phyloP scores from a whole-genome alignment of 352 stramenopile species.

The Globisporangium middletonii region DNA sequence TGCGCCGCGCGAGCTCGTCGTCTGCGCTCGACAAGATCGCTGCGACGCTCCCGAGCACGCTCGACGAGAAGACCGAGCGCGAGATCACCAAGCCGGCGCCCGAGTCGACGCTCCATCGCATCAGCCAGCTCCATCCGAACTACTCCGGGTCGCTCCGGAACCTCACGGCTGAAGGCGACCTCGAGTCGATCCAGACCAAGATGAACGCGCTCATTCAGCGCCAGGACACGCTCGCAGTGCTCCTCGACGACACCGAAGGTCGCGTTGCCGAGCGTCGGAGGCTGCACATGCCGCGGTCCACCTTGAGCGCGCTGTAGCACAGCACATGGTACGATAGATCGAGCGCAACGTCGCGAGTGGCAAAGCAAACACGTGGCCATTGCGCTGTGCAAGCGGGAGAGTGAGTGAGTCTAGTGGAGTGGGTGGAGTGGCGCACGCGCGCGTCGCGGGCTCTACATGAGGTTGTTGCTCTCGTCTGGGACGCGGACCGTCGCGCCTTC shows the following conservation, averaged over 20 bases:
- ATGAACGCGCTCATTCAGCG: slow-evolving; percentile 50
- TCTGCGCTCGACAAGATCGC: slow-evolving; percentile 51
- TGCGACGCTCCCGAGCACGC: slow-evolving; percentile 23
- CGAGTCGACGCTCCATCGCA: slow-evolving; percentile 58
- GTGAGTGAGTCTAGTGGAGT: background rate
- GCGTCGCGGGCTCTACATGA: slow-evolving; percentile 55
- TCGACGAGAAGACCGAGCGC: slow-evolving; percentile 48
- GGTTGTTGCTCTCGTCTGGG: slow-evolving; percentile 85
- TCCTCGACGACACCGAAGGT: slow-evolving; percentile 41
- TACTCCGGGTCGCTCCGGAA: slow-evolving; percentile 72
- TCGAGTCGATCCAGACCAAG: slow-evolving; percentile 71
- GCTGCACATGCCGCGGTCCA: slow-evolving; percentile 6
- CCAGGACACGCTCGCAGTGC: slow-evolving; percentile 38
- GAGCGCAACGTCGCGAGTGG: background rate
- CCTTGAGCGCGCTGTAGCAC: slow-evolving; percentile 2
- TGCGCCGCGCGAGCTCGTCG: slow-evolving; percentile 19
- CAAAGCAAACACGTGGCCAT: no score
- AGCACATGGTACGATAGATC: background rate
- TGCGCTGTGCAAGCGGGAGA: background rate
- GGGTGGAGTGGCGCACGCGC: background rate
- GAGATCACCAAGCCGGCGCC: slow-evolving; percentile 33
- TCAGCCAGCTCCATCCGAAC: slow-evolving; percentile 87
- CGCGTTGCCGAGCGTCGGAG: slow-evolving; percentile 14
- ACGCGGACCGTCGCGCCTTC: slow-evolving; percentile 84
- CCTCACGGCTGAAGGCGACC: slow-evolving; percentile 53